Percentiles rank a stretch among this genome's conserved stretches.
These are phyloP conservation scores for Hypoxylon sp. DNA, from an alignment of 2,329 filamentous ascomycete species.

Conservation along the genomic window DNA sequence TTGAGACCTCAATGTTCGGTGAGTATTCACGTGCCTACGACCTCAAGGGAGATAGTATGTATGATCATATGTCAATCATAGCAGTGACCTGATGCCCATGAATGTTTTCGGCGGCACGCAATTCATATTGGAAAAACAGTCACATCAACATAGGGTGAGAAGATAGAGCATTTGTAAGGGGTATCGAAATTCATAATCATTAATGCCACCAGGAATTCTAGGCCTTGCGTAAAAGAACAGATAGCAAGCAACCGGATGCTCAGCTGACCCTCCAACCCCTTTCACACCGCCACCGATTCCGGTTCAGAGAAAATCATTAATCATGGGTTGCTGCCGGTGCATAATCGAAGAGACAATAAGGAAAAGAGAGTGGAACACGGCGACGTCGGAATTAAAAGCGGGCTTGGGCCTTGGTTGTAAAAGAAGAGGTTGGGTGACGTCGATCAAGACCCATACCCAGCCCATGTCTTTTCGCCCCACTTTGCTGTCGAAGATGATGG, in stretches of 20 bases:
- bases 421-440: constrained; percentile 34
- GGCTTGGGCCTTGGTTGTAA: constrained; percentile 7
- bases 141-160: neutral
- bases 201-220: constrained; percentile 38
- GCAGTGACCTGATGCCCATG: neutral
- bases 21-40: neutral
- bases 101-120: neutral
- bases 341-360: constrained; percentile 10
- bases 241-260: constrained; percentile 21
- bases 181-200: constrained; percentile 48
- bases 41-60: neutral
- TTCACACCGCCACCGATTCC: constrained; percentile 10
- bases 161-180: constrained; percentile 21
- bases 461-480: constrained; percentile 14
- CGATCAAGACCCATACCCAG: constrained; percentile 25
- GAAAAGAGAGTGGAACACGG: constrained; percentile 8
- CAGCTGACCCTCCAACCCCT: constrained; percentile 14
- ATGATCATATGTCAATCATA: neutral
- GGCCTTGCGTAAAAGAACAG: constrained; percentile 21
- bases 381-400: constrained; percentile 25
- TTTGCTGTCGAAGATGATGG: constrained; percentile 8
- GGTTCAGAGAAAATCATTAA: constrained; percentile 11
- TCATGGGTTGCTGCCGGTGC: neutral
- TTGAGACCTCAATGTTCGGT: neutral
- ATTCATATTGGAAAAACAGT: neutral